phyloP scores from a whole-genome alignment of 2,329 filamentous ascomycete species.

The Monosporascus sp. region DNA sequence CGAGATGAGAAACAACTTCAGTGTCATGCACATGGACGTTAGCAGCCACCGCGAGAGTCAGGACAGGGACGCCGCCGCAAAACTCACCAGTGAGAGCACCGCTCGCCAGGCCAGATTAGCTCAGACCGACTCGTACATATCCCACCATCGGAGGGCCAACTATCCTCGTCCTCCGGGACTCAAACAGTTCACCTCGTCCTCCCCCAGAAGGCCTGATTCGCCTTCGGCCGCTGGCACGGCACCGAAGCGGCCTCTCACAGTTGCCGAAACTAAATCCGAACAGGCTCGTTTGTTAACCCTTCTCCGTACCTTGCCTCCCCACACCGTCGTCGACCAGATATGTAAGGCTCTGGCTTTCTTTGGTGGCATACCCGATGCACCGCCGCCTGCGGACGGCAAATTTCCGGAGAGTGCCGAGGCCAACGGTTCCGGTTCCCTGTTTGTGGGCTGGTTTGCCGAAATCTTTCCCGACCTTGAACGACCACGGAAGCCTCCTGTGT shows the following conservation, averaged over 20 bases:
- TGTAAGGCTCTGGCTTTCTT: constrained; percentile 60
- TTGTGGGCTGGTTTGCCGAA: constrained; percentile 58
- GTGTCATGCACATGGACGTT: constrained; percentile 57
- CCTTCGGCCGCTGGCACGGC: constrained; percentile 1
- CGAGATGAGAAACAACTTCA: constrained; percentile 54
- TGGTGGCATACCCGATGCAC: constrained; percentile 52
- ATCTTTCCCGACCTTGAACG: constrained; percentile 48
- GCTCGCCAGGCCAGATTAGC: constrained; percentile 52
- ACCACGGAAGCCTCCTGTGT: constrained; percentile 19
- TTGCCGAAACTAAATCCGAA: constrained; percentile 50
- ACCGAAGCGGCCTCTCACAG: constrained; percentile 27
- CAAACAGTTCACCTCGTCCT: constrained; percentile 18
- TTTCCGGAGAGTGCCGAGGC: constrained; percentile 52
- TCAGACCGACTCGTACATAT: constrained; percentile 47
- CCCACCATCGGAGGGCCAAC: constrained; percentile 38
- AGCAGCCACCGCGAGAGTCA: constrained; percentile 38
- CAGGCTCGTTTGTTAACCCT: constrained; percentile 55
- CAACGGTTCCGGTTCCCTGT: constrained; percentile 52
- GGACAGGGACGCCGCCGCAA: constrained; percentile 48
- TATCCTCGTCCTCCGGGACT: constrained; percentile 24
- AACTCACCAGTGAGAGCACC: constrained; percentile 57
- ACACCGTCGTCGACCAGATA: constrained; percentile 54
- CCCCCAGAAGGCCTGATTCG: constrained; percentile 16
- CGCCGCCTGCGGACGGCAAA: constrained; percentile 40
- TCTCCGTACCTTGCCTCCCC: constrained; percentile 48